Percentiles rank a stretch among this genome's conserved stretches.
Conservation (phyloP, 768 basidiomycete genomes). For the Mycena polygramma region DNA sequence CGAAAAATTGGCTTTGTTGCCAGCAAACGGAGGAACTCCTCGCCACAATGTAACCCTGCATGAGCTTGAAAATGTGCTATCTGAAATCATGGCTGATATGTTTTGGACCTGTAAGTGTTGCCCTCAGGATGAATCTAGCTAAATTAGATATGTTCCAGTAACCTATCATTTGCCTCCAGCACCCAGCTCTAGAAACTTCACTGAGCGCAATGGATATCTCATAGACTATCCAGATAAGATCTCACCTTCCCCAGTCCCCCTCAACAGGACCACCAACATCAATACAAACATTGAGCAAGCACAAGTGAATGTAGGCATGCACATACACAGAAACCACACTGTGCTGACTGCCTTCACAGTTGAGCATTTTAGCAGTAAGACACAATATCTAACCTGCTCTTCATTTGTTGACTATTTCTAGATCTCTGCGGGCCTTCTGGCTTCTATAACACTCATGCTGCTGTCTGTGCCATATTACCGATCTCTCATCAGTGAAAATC, state of each 20-base stretch:
- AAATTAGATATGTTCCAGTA: background rate
- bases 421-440: background rate
- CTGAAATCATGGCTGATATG: background rate
- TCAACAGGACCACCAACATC: background rate
- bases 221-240: background rate
- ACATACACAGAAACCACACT: background rate
- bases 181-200: background rate
- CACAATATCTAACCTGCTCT: background rate
- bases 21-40: background rate
- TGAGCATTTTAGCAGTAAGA: background rate
- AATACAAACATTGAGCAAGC: background rate
- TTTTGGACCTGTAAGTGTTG: slow-evolving; percentile 4
- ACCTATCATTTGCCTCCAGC: background rate
- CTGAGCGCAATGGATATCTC: background rate
- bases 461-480: background rate
- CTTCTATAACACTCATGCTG: background rate
- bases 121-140: background rate
- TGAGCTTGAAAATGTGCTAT: background rate
- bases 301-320: background rate
- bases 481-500: background rate
- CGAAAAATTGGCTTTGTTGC: background rate
- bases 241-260: background rate
- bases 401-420: background rate
- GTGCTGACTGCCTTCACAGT: background rate
- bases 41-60: background rate